phyloP scores from a whole-genome alignment of 2,329 filamentous ascomycete species.

The Colletotrichum cuscutae region DNA sequence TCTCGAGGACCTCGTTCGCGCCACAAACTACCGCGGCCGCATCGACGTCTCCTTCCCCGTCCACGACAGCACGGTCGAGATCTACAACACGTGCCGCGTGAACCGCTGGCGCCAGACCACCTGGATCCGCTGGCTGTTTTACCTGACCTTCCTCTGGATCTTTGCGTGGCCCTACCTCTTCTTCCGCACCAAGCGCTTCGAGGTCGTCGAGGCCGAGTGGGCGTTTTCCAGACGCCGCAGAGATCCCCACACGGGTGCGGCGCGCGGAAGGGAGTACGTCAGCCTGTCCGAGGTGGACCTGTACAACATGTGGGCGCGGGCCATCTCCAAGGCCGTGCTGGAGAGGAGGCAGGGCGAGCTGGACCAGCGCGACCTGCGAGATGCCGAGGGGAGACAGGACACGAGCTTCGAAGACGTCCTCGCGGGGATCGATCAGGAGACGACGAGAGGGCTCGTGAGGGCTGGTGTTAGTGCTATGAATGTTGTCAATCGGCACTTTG shows the following conservation, averaged over 20 bases:
- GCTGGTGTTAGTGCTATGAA: slow-evolving; percentile 63
- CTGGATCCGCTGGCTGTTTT: slow-evolving; percentile 74
- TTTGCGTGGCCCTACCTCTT: slow-evolving; percentile 78
- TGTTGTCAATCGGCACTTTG: slow-evolving; percentile 62
- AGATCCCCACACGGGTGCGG: slow-evolving; percentile 22
- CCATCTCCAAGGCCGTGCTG: slow-evolving; percentile 69
- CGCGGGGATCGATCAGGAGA: slow-evolving; percentile 47
- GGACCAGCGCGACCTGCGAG: slow-evolving; percentile 65
- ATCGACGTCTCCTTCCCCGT: slow-evolving; percentile 69
- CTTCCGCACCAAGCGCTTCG: slow-evolving; percentile 74
- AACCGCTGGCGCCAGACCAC: slow-evolving; percentile 73
- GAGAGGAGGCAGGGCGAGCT: slow-evolving; percentile 65
- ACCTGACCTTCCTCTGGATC: slow-evolving; percentile 74
- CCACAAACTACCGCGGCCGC: slow-evolving; percentile 75
- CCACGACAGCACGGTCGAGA: slow-evolving; percentile 64
- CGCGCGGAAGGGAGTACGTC: slow-evolving; percentile 55
- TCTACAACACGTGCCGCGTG: slow-evolving; percentile 71
- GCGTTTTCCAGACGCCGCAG: slow-evolving; percentile 52
- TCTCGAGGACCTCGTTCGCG: slow-evolving; percentile 66
- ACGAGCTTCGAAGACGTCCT: slow-evolving; percentile 42
- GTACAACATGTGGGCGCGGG: slow-evolving; percentile 70
- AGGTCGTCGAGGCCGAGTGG: slow-evolving; percentile 72
- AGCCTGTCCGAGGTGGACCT: slow-evolving; percentile 67
- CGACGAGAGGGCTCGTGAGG: slow-evolving; percentile 56
- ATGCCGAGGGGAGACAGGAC: slow-evolving; percentile 51